Evolutionary conservation across 768 basidiomycete genomes (phyloP), one percentile per base, ranked within the genome.

Genomic region (Sporobolomyces phaffii): DNA sequence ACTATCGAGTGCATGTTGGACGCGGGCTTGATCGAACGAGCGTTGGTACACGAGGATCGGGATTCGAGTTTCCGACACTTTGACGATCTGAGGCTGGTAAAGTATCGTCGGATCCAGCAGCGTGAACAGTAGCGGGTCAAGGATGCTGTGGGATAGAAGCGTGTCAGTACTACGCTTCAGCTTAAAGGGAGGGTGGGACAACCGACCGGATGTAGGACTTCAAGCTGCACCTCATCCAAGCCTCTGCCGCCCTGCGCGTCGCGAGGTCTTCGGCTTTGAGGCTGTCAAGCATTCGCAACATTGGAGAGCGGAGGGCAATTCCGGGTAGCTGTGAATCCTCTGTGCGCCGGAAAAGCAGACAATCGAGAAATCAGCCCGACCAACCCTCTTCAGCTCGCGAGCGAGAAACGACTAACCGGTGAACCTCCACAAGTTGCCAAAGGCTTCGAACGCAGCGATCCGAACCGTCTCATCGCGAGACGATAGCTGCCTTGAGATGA

Each of bases 171-270:
- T 26, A n/a, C 28, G 29, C 9, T 11, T 5, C 7, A 28, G 28
- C 24, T 9, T 15, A 28, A 48, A 24, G 5, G 26, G 29, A 41
- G 17, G 22, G 1, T 20, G 18, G 31, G 13, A 22, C 22, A 41
- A 24, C 80, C 40, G 77, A 92, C 91, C 93, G 84, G 64, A 91
- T 80, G 76, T 94, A 94, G 2, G 91, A 93, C 76, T 88, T 89
- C 34, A 97, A 81, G 73, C 86, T 91, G 75, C 90, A 91, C 31
- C 93, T 84, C 88, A 99, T 91, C 96, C 96, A 99, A 0, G 91
- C 91, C 77, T 98, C 94, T 18, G 89, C 90, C 36, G 89, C 81
- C 15, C 91, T 83, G 31, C 88, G 85, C 14, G 88, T 77, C 65
- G 79, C 79, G 11, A 90, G 88, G 70, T 91, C 86, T 36, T 87